phyloP scores from a whole-genome alignment of 768 basidiomycete genomes.

The Suillus clintonianus region DNA sequence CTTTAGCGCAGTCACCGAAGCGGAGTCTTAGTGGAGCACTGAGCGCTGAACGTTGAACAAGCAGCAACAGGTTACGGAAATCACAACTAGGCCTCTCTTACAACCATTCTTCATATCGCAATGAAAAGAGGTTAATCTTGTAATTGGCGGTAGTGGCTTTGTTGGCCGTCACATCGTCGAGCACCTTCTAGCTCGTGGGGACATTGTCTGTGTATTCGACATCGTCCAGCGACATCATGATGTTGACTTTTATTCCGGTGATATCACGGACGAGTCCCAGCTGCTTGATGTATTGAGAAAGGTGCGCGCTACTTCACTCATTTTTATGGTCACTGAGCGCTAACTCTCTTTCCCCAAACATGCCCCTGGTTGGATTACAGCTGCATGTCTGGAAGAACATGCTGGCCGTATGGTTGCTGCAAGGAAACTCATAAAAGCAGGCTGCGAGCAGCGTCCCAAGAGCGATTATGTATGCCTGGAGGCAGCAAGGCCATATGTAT shows the following conservation, averaged over 20 bases:
- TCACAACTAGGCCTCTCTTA: background rate
- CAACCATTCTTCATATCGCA: slow-evolving; percentile 6
- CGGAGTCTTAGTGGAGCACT: too few relatives aligned
- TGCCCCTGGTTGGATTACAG: slow-evolving; percentile 98
- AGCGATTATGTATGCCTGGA: slow-evolving; percentile 99
- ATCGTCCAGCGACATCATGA: slow-evolving; percentile 89
- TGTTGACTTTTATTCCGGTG: slow-evolving; percentile 85
- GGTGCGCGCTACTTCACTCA: slow-evolving; percentile 41
- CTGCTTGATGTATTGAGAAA: slow-evolving; percentile 73
- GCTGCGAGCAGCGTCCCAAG: slow-evolving; percentile 94
- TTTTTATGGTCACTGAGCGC: background rate
- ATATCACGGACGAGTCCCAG: slow-evolving; percentile 78
- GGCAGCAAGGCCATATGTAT: slow-evolving; percentile 88
- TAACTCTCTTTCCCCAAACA: slow-evolving; percentile 61
- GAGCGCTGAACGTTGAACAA: too few relatives aligned
- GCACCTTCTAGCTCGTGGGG: slow-evolving; percentile 74
- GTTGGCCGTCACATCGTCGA: slow-evolving; percentile 91
- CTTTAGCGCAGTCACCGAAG: too few relatives aligned
- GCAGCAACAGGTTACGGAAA: background rate
- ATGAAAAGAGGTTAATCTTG: slow-evolving; percentile 72
- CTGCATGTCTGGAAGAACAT: slow-evolving; percentile 93
- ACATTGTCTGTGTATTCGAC: slow-evolving; percentile 85
- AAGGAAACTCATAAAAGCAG: slow-evolving; percentile 87
- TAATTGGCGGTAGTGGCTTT: slow-evolving; percentile 94
- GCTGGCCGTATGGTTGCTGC: slow-evolving; percentile 96